phyloP scores from a whole-genome alignment of 257 asterid genomes.

The Ophiorrhiza pumila region DNA sequence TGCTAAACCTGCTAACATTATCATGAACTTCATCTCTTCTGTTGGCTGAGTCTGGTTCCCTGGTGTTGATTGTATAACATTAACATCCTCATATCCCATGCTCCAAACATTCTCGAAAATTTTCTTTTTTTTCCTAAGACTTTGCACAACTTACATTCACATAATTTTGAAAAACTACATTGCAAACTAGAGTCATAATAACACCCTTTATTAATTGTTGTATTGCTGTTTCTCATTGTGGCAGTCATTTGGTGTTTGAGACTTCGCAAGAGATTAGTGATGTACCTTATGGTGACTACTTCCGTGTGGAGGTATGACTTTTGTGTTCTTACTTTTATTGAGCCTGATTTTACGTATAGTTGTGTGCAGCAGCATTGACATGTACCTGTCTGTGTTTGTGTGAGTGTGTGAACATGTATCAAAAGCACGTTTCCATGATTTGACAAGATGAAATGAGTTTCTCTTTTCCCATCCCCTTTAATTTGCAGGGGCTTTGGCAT shows the following conservation, averaged over 20 bases:
- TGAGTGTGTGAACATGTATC: not conserved
- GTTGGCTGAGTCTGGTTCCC: not conserved
- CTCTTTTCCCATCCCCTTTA: not conserved
- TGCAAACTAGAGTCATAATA: not conserved
- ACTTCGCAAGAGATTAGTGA: slow-evolving; percentile 78
- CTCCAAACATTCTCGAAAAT: not conserved
- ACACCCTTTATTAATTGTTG: not conserved
- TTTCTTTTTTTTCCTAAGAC: not conserved
- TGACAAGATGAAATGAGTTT: not conserved
- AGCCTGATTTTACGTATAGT: not conserved
- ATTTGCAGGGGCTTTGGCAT: slow-evolving; percentile 82
- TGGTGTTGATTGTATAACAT: not conserved
- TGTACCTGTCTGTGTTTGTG: not conserved
- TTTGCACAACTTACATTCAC: not conserved
- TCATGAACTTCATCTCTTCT: not conserved
- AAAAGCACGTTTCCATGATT: not conserved
- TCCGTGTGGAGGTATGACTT: slow-evolving; percentile 79
- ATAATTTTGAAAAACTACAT: not conserved
- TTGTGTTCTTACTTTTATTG: slow-evolving; percentile 8
- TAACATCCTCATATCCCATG: not conserved
- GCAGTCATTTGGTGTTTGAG: slow-evolving; percentile 78
- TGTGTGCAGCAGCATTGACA: not conserved
- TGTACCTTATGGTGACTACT: slow-evolving; percentile 93
- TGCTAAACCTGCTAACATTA: not conserved
- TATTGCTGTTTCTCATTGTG: slow-evolving; percentile 15